Base-by-base conservation (phyloP, 202 grass and related monocot species). In the Carex sylvatica region DNA sequence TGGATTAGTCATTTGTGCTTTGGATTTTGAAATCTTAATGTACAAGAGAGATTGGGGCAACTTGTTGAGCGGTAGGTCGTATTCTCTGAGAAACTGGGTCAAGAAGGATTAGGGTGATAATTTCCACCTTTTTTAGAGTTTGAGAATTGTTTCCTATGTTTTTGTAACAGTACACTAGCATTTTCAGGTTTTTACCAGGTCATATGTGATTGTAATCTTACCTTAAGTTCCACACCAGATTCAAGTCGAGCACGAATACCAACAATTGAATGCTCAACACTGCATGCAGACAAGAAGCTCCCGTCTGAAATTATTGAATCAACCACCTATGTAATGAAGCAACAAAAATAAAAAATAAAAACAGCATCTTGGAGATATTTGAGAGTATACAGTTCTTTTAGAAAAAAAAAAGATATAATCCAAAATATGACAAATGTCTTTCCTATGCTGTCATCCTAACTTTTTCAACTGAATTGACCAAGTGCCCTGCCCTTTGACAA, bases 231-330 rank as follows among this genome's bases (percentile, higher is more conserved):
- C 51, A 90, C 89, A 33, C 87, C 85, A 3, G 46, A 76, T 83
- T 94, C 58, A 80, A 94, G 91, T 82, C 92, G 86, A 70, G 92
- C 90, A 46, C 89, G 89, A 75, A 94, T 80, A 59, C 92, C 92
- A 75, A 94, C 85, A 46, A 91, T 87, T 65, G 92, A 94, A 85
- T 91, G 92, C 63, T 91, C 87, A 86, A 94, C 83, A 64, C 46
- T 91, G 83, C 89, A 89, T 65, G 86, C 87, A 62, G 83, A 89
- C 81, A 94, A 83, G 76, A 94, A 94, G 73, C 89, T 91, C 20
- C 92, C 92, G 84, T 94, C 87, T 80, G 92, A 90, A 86, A 94
- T 54, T 89, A 94, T 91, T 26, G 92, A 94, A 74, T 91, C 80
- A 16, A 91, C 79, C 85, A 94, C 85, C 92, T 94, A 69, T 55